Percentiles rank a stretch among this genome's conserved stretches.
phyloP scores from a whole-genome alignment of 2,329 filamentous ascomycete genomes.

The Blumeria hordei region DNA sequence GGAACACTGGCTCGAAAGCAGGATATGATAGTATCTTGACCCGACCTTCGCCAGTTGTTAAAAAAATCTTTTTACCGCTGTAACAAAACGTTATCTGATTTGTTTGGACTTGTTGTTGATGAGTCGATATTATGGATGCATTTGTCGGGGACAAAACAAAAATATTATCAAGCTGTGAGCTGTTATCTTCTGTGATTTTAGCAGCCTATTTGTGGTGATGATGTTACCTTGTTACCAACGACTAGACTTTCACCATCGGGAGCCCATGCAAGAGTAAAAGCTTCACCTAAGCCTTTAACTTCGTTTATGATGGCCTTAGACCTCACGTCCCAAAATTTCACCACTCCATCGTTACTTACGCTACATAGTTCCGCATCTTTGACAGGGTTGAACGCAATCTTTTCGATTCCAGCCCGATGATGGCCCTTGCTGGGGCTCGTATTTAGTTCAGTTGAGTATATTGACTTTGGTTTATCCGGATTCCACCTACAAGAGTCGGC shows the following conservation, averaged over 20 bases:
- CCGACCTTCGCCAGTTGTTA: constrained; percentile 46
- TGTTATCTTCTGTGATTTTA: constrained; percentile 1
- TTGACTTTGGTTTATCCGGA: constrained; percentile 48
- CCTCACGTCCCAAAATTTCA: constrained; percentile 61
- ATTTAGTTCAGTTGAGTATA: constrained; percentile 52
- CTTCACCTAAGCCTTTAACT: constrained; percentile 38
- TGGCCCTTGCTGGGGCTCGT: constrained; percentile 16
- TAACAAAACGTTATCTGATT: constrained; percentile 56
- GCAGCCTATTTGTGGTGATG: neutral
- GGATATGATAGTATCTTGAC: constrained; percentile 48
- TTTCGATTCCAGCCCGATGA: constrained; percentile 40
- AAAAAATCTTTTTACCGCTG: constrained; percentile 43
- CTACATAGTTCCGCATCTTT: constrained; percentile 58
- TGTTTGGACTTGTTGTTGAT: constrained; percentile 38
- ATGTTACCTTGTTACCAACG: constrained; percentile 45
- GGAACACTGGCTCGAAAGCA: constrained; percentile 28
- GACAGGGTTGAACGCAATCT: constrained; percentile 53
- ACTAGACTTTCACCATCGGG: constrained; percentile 46
- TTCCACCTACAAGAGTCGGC: constrained; percentile 31
- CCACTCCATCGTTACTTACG: constrained; percentile 46
- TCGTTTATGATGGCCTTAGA: constrained; percentile 47
- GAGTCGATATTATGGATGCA: constrained; percentile 27
- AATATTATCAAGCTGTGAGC: constrained; percentile 30
- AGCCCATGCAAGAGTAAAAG: constrained; percentile 50
- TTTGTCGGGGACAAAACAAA: constrained; percentile 37